phyloP scores from a whole-genome alignment of 371 early-diverging fungal species.

The Parasitella parasitica region DNA sequence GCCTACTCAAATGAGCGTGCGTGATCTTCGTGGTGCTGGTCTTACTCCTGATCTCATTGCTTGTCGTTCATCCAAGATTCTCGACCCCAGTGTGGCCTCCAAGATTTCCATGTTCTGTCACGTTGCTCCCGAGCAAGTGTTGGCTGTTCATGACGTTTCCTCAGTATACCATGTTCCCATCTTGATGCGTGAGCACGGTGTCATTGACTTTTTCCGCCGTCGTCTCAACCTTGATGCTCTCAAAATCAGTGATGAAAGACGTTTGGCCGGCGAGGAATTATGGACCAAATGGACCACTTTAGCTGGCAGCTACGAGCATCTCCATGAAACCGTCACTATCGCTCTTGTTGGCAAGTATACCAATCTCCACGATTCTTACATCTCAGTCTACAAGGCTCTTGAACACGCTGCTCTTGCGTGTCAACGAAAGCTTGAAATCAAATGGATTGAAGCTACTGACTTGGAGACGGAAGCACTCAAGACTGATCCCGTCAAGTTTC shows the following conservation, averaged over 20 bases:
- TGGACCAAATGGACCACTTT: slow-evolving; percentile 86
- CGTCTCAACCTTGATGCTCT: slow-evolving; percentile 74
- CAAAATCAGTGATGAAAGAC: slow-evolving; percentile 49
- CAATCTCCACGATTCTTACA: slow-evolving; percentile 93
- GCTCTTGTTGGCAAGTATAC: slow-evolving; percentile 98
- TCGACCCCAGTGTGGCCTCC: slow-evolving; percentile 78
- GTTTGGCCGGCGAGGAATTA: slow-evolving; percentile 59
- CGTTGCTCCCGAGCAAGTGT: slow-evolving; percentile 83
- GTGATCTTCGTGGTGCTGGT: slow-evolving; percentile 94
- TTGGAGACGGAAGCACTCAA: slow-evolving; percentile 76
- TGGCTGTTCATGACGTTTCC: slow-evolving; percentile 94
- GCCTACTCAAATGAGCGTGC: slow-evolving; percentile 95
- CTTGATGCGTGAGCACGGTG: slow-evolving; percentile 82
- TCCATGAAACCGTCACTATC: slow-evolving; percentile 84
- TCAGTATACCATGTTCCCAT: slow-evolving; percentile 97
- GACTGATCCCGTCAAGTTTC: slow-evolving; percentile 84
- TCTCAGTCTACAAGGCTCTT: slow-evolving; percentile 94
- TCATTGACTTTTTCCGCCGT: slow-evolving; percentile 78
- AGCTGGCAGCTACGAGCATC: slow-evolving; percentile 74
- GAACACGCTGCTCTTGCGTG: slow-evolving; percentile 89
- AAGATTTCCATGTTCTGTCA: slow-evolving; percentile 99
- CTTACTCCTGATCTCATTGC: slow-evolving; percentile 96
- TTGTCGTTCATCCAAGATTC: slow-evolving; percentile 83
- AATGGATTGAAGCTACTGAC: slow-evolving; percentile 96
- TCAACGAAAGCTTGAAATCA: slow-evolving; percentile 80